These are phyloP conservation scores for Pulveroboletus sp. DNA, from an alignment of 768 basidiomycete species.

Conservation along the genomic window DNA sequence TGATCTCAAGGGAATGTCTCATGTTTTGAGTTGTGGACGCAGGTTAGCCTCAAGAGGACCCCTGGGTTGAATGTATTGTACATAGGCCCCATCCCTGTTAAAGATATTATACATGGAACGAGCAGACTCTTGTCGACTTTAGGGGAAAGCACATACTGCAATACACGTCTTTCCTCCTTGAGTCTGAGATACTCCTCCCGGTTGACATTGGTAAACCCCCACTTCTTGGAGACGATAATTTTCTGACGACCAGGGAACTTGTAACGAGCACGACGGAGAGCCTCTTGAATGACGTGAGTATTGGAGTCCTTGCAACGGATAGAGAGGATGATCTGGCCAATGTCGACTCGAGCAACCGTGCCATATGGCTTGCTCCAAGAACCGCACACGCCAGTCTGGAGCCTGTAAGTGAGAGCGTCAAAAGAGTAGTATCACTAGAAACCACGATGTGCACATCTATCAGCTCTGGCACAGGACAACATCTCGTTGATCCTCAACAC, in stretches of 20 bases:
- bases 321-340: constrained; percentile 91
- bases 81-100: constrained; percentile 81
- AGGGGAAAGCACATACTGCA: constrained; percentile 61
- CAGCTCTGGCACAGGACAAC: constrained; percentile 98
- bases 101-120: background rate
- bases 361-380: constrained; percentile 99
- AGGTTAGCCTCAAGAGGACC: constrained; percentile 86
- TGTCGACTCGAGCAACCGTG: constrained; percentile 93
- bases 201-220: constrained; percentile 96
- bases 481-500: constrained; percentile 99
- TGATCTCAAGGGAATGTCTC: constrained; percentile 29
- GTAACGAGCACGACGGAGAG: constrained; percentile 95
- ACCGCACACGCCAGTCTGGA: constrained; percentile 98
- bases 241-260: constrained; percentile 99
- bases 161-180: constrained; percentile 86
- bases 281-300: constrained; percentile 89
- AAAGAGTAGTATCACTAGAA: fast-evolving
- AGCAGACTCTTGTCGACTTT: background rate
- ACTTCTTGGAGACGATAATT: constrained; percentile 96
- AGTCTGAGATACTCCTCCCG: constrained; percentile 85
- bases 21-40: constrained; percentile 77
- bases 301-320: constrained; percentile 91
- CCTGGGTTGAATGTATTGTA: constrained; percentile 89
- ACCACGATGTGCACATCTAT: constrained; percentile 55
- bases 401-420: constrained; percentile 38